phyloP scores from a whole-genome alignment of 2,329 filamentous ascomycete species.

The Alternaria gansuensis region DNA sequence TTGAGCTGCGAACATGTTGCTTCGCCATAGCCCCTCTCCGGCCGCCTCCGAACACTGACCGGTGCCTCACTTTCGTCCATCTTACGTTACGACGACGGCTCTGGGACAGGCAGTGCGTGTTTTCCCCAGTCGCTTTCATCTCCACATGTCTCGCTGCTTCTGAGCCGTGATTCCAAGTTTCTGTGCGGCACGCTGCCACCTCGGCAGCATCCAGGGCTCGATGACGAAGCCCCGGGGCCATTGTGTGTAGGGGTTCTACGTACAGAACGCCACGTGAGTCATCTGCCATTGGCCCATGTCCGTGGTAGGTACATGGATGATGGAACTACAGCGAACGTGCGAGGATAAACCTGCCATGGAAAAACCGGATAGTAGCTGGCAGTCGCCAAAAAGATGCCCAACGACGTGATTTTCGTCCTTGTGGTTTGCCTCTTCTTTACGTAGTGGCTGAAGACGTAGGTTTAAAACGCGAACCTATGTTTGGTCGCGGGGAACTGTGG shows the following conservation, averaged over 20 bases:
- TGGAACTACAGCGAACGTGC: slow-evolving; percentile 17
- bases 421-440: background rate
- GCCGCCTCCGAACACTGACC: slow-evolving; percentile 18
- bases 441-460: background rate
- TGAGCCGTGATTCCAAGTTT: slow-evolving; percentile 24
- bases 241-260: slow-evolving; percentile 21
- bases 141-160: slow-evolving; percentile 5
- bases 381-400: slow-evolving; percentile 21
- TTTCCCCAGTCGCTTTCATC: background rate
- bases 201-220: slow-evolving; percentile 24
- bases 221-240: slow-evolving; percentile 32
- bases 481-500: background rate
- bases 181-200: slow-evolving; percentile 32
- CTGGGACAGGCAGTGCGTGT: background rate
- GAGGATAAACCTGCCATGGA: slow-evolving; percentile 26
- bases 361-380: slow-evolving; percentile 23
- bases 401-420: slow-evolving; percentile 19
- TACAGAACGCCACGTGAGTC: slow-evolving; percentile 21
- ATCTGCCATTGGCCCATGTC: slow-evolving; percentile 18
- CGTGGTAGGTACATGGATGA: slow-evolving; percentile 7
- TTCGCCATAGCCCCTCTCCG: slow-evolving; percentile 19
- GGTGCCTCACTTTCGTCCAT: slow-evolving; percentile 15
- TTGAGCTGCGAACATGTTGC: slow-evolving; percentile 19
- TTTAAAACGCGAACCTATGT: background rate
- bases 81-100: slow-evolving; percentile 2